Base-by-base conservation (phyloP, 306 rosid species). In the Styphnolobium japonicum region DNA sequence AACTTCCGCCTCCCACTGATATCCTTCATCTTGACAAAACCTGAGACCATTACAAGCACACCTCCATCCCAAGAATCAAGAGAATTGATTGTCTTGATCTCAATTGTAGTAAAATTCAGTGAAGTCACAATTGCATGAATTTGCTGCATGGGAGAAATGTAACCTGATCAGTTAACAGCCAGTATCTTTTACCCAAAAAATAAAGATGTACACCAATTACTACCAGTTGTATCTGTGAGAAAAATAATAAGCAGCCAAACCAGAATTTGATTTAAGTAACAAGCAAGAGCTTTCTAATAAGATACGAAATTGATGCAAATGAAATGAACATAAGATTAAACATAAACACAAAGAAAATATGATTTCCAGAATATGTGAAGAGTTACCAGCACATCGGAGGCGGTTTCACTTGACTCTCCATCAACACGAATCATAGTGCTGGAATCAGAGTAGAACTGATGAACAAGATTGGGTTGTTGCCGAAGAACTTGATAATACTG, bases 41-140 rank as follows among this genome's bases (percentile, higher is more conserved):
- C 99, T 4, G 97, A 87, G 83, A 93, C 97, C 93, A 93, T 82
- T 37, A 95, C 99, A 55, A 95, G 89, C 56, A 95, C 87, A 51
- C 99, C 94, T 57, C 96, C 92, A 85, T 83, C 80, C 96, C 92
- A 86, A 19, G 99, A 95, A 45, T 91, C 92, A n/a, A 93, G 88
- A 48, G 98, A 87, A 83, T 95, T 93, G 77, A 91, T 88, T 0
- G 98, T 95, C 89, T 90, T 89, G 81, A 95, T 90, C 89, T 93
- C 95, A 36, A 93, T 87, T 2, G 92, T 75, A 60, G 88, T 77
- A 82, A 90, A 82, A 89, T 81, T 89, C 86, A 90, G 92, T 5
- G 91, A 87, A 64, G 80, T 56, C 67, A 95, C 81, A 51, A 86
- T 86, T 0, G 89, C 33, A 78, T 95, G 99, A 75, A 96, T 93